These are phyloP conservation scores for Aspergillus clavatus DNA, from an alignment of 2,329 filamentous ascomycete genomes.

Conservation along the genomic window DNA sequence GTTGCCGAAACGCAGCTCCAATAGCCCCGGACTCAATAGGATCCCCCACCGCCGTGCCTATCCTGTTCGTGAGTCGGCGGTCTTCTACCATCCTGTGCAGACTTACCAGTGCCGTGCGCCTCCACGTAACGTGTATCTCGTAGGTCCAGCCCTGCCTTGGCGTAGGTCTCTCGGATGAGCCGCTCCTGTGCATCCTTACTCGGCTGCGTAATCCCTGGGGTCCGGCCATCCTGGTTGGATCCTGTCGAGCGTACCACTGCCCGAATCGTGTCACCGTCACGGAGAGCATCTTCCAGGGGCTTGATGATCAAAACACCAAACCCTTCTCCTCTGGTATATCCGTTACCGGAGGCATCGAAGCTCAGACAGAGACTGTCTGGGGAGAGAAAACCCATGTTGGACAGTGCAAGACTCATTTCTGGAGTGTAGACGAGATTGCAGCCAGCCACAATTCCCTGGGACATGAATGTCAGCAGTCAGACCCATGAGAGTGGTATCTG, in stretches of 20 bases:
- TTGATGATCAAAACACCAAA: slow-evolving; percentile 46
- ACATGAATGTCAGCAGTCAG: too few species aligned
- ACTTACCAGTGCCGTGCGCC: slow-evolving; percentile 37
- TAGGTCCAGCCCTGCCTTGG: slow-evolving; percentile 13
- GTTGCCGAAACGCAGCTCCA: slow-evolving; percentile 5
- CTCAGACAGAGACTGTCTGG: too few species aligned
- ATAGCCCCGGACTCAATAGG: slow-evolving; percentile 15
- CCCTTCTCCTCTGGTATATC: slow-evolving; percentile 50
- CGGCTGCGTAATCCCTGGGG: slow-evolving; percentile 39
- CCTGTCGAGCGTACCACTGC: slow-evolving; percentile 22
- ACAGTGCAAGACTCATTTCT: too few species aligned
- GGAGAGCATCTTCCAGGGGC: slow-evolving; percentile 41
- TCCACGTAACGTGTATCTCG: slow-evolving; percentile 31
- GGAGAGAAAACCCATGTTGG: too few species aligned
- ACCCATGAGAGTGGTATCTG: too few species aligned
- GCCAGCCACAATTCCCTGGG: too few species aligned
- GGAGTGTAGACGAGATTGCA: too few species aligned
- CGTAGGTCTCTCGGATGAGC: slow-evolving; percentile 37
- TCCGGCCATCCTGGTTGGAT: slow-evolving; percentile 35
- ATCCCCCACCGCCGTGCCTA: slow-evolving; percentile 32
- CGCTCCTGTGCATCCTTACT: slow-evolving; percentile 32
- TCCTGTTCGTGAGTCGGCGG: slow-evolving; percentile 27
- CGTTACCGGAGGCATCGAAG: slow-evolving; percentile 46
- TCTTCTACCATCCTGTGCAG: slow-evolving; percentile 1
- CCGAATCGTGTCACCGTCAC: slow-evolving; percentile 40